Evolutionary conservation across 257 asterid species (phyloP), one percentile per base, ranked within the genome.

Genomic region (Eucommia ulmoides): DNA sequence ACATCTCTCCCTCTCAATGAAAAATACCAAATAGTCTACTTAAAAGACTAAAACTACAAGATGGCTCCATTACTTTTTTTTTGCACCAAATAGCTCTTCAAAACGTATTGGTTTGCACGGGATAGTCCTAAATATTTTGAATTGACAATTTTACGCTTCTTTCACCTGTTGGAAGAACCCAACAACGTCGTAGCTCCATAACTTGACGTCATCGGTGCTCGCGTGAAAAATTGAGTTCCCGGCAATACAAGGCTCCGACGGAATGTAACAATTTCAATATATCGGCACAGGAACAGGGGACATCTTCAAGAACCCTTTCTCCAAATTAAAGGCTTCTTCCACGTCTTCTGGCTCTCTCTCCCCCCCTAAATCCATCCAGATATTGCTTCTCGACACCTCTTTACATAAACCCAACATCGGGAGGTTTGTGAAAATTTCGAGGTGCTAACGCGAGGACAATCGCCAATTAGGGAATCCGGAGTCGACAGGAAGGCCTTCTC

Each of bases 391-490:
- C 1, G 78, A 66, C 26, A 80, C 80, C 20, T 68, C 69, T 20
- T 75, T 85, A 44, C 84, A 69, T 1, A 89, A 56, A 1, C 83
- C 85, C 23, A 73, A 38, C 0, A 71, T 25, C 1, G 98, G 94
- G 0, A 80, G 64, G 35, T 17, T 73, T 7, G 56, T 45, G 1
- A 76, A 76, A 23, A 80, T 53, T 11, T 82, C 69, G 9, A 82
- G 72, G 58, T 85, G 93, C 20, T 80, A 84, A 14, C 42, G n/a
- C 0, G 96, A 89, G 0, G 94, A 76, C 0, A 81, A 82, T 33
- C 96, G 74, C 98, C 98, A 89, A 19, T 89, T 86, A 11, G 91
- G 94, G 51, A 83, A 89, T 0, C 92, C 98, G 3, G 76, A 76
- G 17, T 86, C 88, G 7, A 72, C 65, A 0, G 98, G 96, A 1